A percentile compares a stretch with the other conserved stretches of the same genome.
phyloP scores from a whole-genome alignment of 2,329 filamentous ascomycete genomes.

The Phaeosphaeriaceae sp. region DNA sequence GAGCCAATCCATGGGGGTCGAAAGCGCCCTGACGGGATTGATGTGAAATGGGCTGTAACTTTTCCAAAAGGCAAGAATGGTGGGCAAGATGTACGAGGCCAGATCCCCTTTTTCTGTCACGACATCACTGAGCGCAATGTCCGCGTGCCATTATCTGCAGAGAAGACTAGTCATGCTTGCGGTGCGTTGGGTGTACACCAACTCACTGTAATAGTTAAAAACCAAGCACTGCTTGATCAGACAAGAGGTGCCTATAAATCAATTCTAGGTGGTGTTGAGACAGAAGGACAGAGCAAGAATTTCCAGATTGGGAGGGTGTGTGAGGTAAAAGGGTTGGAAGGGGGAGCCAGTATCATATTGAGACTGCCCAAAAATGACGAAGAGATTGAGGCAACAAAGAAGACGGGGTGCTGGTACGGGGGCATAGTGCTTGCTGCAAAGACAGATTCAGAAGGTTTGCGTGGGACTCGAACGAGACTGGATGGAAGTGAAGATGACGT shows the following conservation, averaged over 20 bases:
- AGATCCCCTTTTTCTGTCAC: conserved; percentile 65
- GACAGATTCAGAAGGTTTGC: conserved; percentile 8
- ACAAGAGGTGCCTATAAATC: conserved; percentile 16
- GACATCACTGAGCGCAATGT: conserved; percentile 65
- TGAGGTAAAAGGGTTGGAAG: conserved; percentile 14
- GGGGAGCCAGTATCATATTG: conserved; percentile 26
- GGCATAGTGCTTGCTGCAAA: conserved; percentile 30
- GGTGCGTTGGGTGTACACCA: conserved; percentile 55
- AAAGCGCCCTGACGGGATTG: conserved; percentile 60
- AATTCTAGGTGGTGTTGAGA: conserved; percentile 20
- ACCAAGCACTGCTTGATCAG: conserved; percentile 18
- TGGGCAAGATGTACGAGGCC: conserved; percentile 50
- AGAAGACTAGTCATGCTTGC: conserved; percentile 57
- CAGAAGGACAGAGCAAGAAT: conserved; percentile 9
- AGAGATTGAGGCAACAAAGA: conserved; percentile 20
- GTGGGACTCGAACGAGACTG: conserved; percentile 17
- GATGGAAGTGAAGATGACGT: conserved; percentile 22
- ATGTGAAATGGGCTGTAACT: conserved; percentile 66
- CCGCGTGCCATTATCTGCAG: conserved; percentile 58
- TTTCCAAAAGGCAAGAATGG: conserved; percentile 52
- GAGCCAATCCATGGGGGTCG: conserved; percentile 61
- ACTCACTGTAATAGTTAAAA: conserved; percentile 34
- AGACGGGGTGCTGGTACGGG: conserved; percentile 34
- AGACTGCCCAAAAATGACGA: conserved; percentile 24
- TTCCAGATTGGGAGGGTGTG: conserved; percentile 26